A percentile compares a stretch with the other conserved stretches of the same genome.
Evolutionary conservation across 495 filamentous ascomycete genomes (phyloP).

Genomic region (Jackrogersella minutella): DNA sequence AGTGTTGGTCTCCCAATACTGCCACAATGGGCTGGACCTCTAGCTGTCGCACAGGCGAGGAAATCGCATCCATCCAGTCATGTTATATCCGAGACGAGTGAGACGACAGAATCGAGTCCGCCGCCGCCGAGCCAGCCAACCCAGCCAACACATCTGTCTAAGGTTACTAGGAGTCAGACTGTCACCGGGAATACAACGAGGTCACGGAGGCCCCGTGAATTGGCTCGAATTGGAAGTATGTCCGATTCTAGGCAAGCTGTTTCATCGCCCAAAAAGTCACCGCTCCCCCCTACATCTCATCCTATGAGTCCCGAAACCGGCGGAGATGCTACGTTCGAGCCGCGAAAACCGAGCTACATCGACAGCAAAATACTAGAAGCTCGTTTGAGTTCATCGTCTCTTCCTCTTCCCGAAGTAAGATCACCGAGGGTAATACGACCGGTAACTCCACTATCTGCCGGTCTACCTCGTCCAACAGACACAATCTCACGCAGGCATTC

Average conservation of each 20-base stretch:
- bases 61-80: conserved; percentile 67
- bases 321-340: conserved; percentile 29
- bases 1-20: conserved; percentile 63
- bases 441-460: conserved; percentile 59
- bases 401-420: conserved; percentile 66
- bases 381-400: conserved; percentile 70
- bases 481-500: conserved; percentile 54
- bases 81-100: conserved; percentile 62
- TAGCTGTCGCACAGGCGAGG: conserved; percentile 76
- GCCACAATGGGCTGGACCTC: conserved; percentile 70
- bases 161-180: conserved; percentile 70
- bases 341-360: conserved; percentile 45
- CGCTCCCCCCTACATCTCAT: conserved; percentile 32
- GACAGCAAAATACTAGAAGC: conserved; percentile 57
- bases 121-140: background rate
- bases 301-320: conserved; percentile 29
- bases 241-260: conserved; percentile 46
- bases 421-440: conserved; percentile 57
- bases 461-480: conserved; percentile 60
- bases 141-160: conserved; percentile 37
- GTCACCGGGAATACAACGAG: conserved; percentile 57
- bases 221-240: conserved; percentile 49
- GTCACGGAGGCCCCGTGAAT: conserved; percentile 56
- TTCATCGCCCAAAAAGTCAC: conserved; percentile 43
- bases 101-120: conserved; percentile 46